Base-by-base conservation (phyloP, 148 eudicot genomes). In the Polygonum maritimum region DNA sequence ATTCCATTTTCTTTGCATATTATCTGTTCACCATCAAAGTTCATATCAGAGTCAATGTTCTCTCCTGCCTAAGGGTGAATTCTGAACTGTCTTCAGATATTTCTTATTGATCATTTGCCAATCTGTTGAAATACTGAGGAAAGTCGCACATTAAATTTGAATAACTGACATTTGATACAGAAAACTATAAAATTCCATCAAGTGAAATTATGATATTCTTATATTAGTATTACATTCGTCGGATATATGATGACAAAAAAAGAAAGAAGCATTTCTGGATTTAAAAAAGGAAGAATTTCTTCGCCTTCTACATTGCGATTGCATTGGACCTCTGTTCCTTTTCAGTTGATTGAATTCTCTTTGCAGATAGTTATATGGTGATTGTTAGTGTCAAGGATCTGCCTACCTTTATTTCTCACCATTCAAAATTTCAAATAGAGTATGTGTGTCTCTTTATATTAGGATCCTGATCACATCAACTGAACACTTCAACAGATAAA, bases 1-100 rank as follows among this genome's bases (percentile, higher is more conserved):
- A 55, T 44, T 71, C 82, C 36, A 18, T 78, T 16, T 33, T 57
- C 12, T 6, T 57, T 57, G 63, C 63, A 57, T 21, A 57, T 19
- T 19, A 57, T 57, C 12, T 57, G 63, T 18, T 57, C 63, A 57
- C 12, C 10, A 21, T n/a, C 12, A 57, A 57, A 57, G 7, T 57
- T 57, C 63, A 57, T 21, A 57, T 21, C 63, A 57, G 9, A 57
- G 63, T 57, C 21, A 2, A 57, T 57, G 63, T 8, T 7, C 63
- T 54, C 5, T n/a, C 58, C 58, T 54, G 58, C 58, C 58, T 54
- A n/a, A n/a, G 26, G n/a, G 58, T 54, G 8, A 54, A 54, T 8
- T n/a, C 15, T 48, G 49, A 12, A 48, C 7, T 9, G 14, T 1
- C 15, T 60, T 60, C 2, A 60, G 36, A 60, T 22, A 0, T 63